phyloP scores from a whole-genome alignment of 1,284 basidiomycete genomes.

The Trametes sp. region DNA sequence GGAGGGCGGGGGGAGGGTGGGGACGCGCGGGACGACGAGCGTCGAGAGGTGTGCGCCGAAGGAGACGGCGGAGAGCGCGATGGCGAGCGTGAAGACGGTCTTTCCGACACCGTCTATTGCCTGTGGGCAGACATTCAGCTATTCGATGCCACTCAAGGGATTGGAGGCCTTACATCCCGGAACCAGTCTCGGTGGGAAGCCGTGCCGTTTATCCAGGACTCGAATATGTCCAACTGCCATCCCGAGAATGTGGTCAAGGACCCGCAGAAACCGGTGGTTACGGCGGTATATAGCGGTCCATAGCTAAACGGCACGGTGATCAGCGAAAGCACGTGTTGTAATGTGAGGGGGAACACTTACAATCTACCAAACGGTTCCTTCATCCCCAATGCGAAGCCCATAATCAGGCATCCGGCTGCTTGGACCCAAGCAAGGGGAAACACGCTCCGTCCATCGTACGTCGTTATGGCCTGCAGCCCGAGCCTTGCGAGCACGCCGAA shows the following conservation, averaged over 20 bases:
- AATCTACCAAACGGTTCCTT: slow-evolving; percentile 77
- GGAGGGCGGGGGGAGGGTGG: slow-evolving; percentile 49
- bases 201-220: slow-evolving; percentile 82
- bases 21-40: slow-evolving; percentile 50
- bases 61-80: slow-evolving; percentile 70
- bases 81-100: slow-evolving; percentile 78
- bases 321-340: too few relatives aligned
- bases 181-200: slow-evolving; percentile 72
- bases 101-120: slow-evolving; percentile 88
- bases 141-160: not conserved
- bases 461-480: slow-evolving; percentile 74
- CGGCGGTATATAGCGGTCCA: slow-evolving; percentile 85
- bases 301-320: slow-evolving; percentile 72
- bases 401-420: slow-evolving; percentile 88
- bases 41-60: slow-evolving; percentile 67
- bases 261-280: slow-evolving; percentile 96
- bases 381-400: slow-evolving; percentile 80
- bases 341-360: too few relatives aligned
- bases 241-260: slow-evolving; percentile 96
- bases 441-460: slow-evolving; percentile 79
- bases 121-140: slow-evolving; percentile 50
- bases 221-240: slow-evolving; percentile 92
- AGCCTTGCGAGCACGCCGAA: slow-evolving; percentile 83
- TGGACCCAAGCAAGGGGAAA: slow-evolving; percentile 91
- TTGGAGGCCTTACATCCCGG: slow-evolving; percentile 67